These are phyloP conservation scores for Proteromonas lacertae DNA, from an alignment of 352 stramenopile species.

Conservation along the genomic window DNA sequence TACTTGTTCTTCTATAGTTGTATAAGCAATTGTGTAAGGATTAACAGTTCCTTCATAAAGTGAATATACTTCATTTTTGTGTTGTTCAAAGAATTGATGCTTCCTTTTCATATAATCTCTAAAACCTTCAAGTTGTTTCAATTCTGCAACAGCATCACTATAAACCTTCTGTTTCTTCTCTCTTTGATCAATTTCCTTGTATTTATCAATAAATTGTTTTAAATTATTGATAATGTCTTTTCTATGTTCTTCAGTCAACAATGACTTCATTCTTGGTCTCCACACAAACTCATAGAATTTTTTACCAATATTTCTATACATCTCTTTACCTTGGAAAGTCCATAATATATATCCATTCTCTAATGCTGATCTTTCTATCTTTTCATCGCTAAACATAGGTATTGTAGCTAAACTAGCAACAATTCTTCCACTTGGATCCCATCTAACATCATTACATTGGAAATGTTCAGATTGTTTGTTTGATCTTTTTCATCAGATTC, in stretches of 20 bases:
- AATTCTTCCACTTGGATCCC: conserved; percentile 77
- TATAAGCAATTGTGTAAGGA: too few species aligned
- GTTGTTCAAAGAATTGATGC: too few species aligned
- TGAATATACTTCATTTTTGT: too few species aligned
- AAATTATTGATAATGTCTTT: conserved; percentile 75
- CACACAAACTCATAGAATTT: conserved; percentile 71
- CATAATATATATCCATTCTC: conserved; percentile 81
- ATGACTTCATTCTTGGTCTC: conserved; percentile 52
- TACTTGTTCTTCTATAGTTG: too few species aligned
- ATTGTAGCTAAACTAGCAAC: conserved; percentile 44
- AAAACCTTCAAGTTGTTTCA: too few species aligned
- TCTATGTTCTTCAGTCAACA: conserved; percentile 62
- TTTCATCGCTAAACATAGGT: conserved; percentile 11
- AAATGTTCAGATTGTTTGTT: conserved; percentile 85
- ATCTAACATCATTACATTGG: conserved; percentile 78
- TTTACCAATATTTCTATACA: conserved; percentile 71
- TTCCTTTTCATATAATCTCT: too few species aligned
- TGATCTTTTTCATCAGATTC: conserved; percentile 69
- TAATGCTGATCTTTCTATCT: conserved; percentile 87
- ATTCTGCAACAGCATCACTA: too few species aligned
- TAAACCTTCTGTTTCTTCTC: conserved; percentile 18
- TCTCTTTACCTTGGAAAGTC: conserved; percentile 77
- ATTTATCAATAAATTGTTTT: conserved; percentile 73
- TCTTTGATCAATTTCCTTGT: conserved; percentile 37
- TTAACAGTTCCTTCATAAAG: too few species aligned